Evolutionary conservation across 2,329 filamentous ascomycete species (phyloP).

Genomic region (Colletotrichum lupini): DNA sequence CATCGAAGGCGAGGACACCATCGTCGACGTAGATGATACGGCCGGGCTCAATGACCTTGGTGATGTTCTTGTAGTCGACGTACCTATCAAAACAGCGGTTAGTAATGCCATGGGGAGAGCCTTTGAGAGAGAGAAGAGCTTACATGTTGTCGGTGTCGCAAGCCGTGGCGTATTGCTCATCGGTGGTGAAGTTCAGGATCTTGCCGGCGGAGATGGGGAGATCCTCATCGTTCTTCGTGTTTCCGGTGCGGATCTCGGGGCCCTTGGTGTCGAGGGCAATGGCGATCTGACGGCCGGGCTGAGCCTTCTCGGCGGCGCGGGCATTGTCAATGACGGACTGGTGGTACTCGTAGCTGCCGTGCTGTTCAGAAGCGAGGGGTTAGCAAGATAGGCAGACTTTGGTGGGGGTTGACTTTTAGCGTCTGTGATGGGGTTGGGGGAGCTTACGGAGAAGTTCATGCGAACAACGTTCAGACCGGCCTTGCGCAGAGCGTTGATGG

Average conservation of each 20-base stretch:
- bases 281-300: constrained; percentile 87
- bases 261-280: constrained; percentile 88
- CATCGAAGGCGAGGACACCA: constrained; percentile 96
- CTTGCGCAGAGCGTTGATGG: constrained; percentile 92
- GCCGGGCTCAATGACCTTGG: constrained; percentile 92
- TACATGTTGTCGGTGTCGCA: constrained; percentile 96
- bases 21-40: constrained; percentile 99
- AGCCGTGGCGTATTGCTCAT: constrained; percentile 87
- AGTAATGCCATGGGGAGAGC: constrained; percentile 12
- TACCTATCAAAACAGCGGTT: constrained; percentile 66
- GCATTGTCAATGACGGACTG: constrained; percentile 98
- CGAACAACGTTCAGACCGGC: constrained; percentile 97
- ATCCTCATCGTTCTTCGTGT: constrained; percentile 87
- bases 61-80: constrained; percentile 99
- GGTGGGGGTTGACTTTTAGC: not conserved
- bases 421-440: not conserved
- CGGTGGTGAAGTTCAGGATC: constrained; percentile 95
- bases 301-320: constrained; percentile 82
- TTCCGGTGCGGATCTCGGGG: constrained; percentile 70
- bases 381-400: constrained; percentile 17
- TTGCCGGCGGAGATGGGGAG: constrained; percentile 86
- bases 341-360: constrained; percentile 95
- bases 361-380: constrained; percentile 44
- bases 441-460: constrained; percentile 89
- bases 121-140: constrained; percentile 44